Evolutionary conservation across 2,329 filamentous ascomycete species (phyloP), one percentile per base, ranked within the genome.

Genomic region (Apiospora hydei): DNA sequence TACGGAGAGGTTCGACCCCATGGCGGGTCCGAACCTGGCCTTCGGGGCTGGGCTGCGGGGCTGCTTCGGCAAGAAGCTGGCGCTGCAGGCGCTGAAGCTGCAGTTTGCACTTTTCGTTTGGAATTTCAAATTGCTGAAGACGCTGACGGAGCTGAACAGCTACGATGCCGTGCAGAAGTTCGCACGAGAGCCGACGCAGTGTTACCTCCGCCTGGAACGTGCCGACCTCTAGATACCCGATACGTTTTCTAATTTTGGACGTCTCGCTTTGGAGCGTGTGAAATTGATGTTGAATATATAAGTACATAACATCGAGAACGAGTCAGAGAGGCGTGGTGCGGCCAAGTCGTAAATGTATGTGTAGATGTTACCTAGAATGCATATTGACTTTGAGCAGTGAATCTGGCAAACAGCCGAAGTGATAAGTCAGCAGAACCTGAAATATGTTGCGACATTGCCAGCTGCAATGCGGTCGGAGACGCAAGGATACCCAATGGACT

Each of bases 61-160:
- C 1, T 80, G 78, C 61, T 80, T 73, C 57, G 78, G 78, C 10
- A 73, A 70, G 41, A 75, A 72, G 64, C 46, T 79, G 34, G 78
- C 76, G 13, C 71, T 75, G n/a, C 44, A 74, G n/a, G 72, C 74
- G 70, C 51, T 77, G 68, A 53, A 71, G 24, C 53, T 75, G 13
- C 49, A 75, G 21, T 41, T 73, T 10, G 71, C 73, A 0, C 68
- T 77, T 70, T 38, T 74, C 2, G 69, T 76, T 3, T 77, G 76
- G 76, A 46, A 73, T 26, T 76, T 77, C 47, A 69, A 74, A n/a
- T 51, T 77, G 18, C 67, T 67, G 14, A 6, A 44, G 38, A 49
- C 61, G 24, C 64, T 70, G 38, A 24, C 30, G 10, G 47, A 64
- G 26, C 57, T 73, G 73, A 74, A 51, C n/a, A 53, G 53, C 24